Base-by-base conservation (phyloP, 352 stramenopile genomes). In the Albugo candida region DNA sequence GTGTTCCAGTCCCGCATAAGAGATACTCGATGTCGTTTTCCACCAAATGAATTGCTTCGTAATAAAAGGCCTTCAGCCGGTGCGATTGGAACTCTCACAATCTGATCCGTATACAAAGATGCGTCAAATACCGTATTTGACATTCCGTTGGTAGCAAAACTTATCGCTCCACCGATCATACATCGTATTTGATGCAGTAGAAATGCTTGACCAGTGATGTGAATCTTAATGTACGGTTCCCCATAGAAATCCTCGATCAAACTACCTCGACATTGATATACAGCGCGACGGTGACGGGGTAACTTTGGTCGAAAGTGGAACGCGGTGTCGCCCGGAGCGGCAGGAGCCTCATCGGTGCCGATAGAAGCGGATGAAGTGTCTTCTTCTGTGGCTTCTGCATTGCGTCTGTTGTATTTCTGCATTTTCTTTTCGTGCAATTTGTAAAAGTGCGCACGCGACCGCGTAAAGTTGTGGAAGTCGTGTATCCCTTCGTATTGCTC, bases 381-480 rank as follows among this genome's bases (percentile, higher is more conserved):
- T 39, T 54, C 50, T 13, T 52, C 51, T 3, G 41, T 20, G 11
- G 51, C 41, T 24, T 55, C 52, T 17, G 62, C 41, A 16, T 54
- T 34, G 13, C 1, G 51, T 45, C 38, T 44, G 12, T 45, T 53
- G 13, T 12, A 12, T 2, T 55, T 46, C 45, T 47, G 52, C 41
- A 20, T 13, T 48, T 52, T 66, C 43, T 69, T 67, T 13, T 63
- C 72, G 18, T 83, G 66, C 27, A 67, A 45, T 34, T 81, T 81
- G 56, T 88, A 88, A 53, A 85, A 88, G 38, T 70, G 69, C 11
- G 70, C 70, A 1, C 73, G 65, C 13, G 72, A 75, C 43, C 85
- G 88, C 37, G 80, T 93, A 47, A 91, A 94, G 52, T 94, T 94
- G 72, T 94, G 82, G 46, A 93, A 94, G 52, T 86, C 79, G 49